Evolutionary conservation across 129 eudicot species (phyloP).

Genomic region (Centrapalus pauciflorus): DNA sequence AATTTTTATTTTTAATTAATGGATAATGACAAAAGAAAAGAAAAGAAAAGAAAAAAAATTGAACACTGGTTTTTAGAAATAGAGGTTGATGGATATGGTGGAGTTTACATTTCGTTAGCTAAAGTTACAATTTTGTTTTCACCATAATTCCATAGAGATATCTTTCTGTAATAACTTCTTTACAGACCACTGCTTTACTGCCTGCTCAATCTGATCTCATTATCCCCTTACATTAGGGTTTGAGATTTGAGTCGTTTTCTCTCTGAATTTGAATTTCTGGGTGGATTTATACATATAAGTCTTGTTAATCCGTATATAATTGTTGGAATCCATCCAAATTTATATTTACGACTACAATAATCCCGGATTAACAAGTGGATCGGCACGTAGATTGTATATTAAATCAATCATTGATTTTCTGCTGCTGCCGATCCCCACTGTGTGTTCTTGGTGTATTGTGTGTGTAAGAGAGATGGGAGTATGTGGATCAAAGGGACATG

Average conservation of each 20-base stretch:
- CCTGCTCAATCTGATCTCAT: too few species aligned
- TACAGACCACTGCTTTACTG: not conserved
- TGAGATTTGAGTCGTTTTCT: too few species aligned
- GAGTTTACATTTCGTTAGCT: too few species aligned
- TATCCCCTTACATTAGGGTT: not conserved
- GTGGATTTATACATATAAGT: not conserved
- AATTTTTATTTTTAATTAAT: too few species aligned
- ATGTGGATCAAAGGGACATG: slow-evolving; percentile 73
- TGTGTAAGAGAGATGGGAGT: slow-evolving; percentile 53
- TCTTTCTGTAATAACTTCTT: not conserved
- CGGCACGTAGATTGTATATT: not conserved
- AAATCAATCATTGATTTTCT: slow-evolving; percentile 1
- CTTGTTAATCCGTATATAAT: not conserved
- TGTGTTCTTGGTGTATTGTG: slow-evolving; percentile 12
- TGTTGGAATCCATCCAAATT: slow-evolving; percentile 7
- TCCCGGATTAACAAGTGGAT: slow-evolving; percentile 3
- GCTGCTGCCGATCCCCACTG: not conserved
- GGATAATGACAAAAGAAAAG: not conserved
- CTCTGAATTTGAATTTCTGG: not conserved
- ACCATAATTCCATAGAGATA: too few species aligned
- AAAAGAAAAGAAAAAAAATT: not conserved
- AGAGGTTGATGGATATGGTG: too few species aligned
- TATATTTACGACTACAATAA: not conserved
- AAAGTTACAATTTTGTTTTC: too few species aligned
- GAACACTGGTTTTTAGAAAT: not conserved